Base-by-base conservation (phyloP, 148 eudicot genomes). In the Amaranthus palmeri region DNA sequence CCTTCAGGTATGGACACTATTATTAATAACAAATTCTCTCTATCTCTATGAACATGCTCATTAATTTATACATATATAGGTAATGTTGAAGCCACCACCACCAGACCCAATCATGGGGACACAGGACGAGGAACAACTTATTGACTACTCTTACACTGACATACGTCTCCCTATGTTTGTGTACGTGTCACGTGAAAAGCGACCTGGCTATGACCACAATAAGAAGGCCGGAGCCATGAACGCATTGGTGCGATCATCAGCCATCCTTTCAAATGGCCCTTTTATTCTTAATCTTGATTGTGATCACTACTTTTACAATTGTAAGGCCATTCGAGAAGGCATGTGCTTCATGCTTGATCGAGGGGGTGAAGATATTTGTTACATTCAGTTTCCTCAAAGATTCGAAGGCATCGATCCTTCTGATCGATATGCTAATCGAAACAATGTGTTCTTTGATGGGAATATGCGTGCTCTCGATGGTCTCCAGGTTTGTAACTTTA, bases 381-480 rank as follows among this genome's bases (percentile, higher is more conserved):
- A 87, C 79, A 91, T 93, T 59, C 98, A 93, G 70, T 93, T 91
- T 68, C 98, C 98, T 65, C 97, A 93, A 49, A 84, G 98, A 72
- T 93, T 93, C 54, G 98, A 93, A 84, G 98, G 98, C 54, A 91
- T 91, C 77, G 98, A 93, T 80, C 95, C 96, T 59, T 86, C 95
- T 6, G 98, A 90, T 70, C 89, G 96, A 4, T 93, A 93, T 57
- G 98, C 98, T 57, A 95, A 95, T 74, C 97, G 89, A 47, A 95
- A 95, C 72, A 95, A 93, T 12, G 98, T 95, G 0, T 95, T 95
- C 66, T 93, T 95, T 42, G 98, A 95, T 69, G 93, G 98, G 4
- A 95, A 95, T 54, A 91, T 95, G 98, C 87, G 97, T 69, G 97
- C 97, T 14, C 93, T 95, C 13, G 98, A 95, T 69, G 98, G 98